Base-by-base conservation (phyloP, 352 stramenopile genomes). In the Phytophthora sojae region DNA sequence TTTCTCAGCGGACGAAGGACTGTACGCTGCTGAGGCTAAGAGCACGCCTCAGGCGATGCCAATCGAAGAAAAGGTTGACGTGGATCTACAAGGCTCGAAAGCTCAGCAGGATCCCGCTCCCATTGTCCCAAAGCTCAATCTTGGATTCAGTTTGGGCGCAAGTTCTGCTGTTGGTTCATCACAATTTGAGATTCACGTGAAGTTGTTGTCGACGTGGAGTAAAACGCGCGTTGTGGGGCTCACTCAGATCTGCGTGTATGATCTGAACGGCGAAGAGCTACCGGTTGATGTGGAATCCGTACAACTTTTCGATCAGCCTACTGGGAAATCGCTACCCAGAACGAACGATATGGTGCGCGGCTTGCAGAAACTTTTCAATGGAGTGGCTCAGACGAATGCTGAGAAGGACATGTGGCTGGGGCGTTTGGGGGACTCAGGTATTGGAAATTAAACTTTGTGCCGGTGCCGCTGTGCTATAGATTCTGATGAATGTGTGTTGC, bases 321-420 rank as follows among this genome's bases (percentile, higher is more conserved):
- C 83, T 11, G 81, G 62, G 4, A 72, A 75, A 25, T 61, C 85
- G 4, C 55, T 96, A 14, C 68, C 86, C 0, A 84, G 89, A 61
- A 87, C 52, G 5, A 81, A 90, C 59, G 86, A 92, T 26, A 94
- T 94, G 84, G 81, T 91, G 32, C 85, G 87, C 7, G 76, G 81
- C 7, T 68, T 93, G 0, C 25, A 66, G 8, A 67, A 74, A 6
- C 54, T 95, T 1, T 91, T 92, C 61, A 91, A 90, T 26, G 85
- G 82, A 2, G 59, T 90, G 9, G 73, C 80, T 0, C 71, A 92
- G 26, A 94, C 88, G 0, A 93, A 77, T 53, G 77, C 60, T 14
- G 88, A 95, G n/a, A 74, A 83, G 3, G 76, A 95, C 14, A 93
- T 94, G 86, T 95, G 88, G 88, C 73, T 94, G 12, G 88, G 88